Conservation (phyloP, 805 yeast genomes). For the Brettanomyces anomalus region DNA sequence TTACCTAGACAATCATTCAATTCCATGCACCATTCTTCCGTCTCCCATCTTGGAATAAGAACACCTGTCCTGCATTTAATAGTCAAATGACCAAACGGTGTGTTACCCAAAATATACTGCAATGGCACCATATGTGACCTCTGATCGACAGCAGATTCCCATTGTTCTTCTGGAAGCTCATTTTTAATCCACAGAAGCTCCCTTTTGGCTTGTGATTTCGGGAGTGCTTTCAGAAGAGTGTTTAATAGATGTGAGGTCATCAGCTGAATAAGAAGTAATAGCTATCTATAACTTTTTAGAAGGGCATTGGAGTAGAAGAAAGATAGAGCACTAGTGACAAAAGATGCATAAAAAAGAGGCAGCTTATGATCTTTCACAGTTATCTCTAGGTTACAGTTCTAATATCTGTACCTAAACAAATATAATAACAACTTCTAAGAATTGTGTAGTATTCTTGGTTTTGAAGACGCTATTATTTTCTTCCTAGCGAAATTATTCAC, state of each 20-base stretch:
- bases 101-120: constrained; percentile 77
- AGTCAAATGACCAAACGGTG: constrained; percentile 73
- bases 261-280: too few species aligned
- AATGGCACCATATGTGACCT: constrained; percentile 57
- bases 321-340: too few species aligned
- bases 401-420: too few species aligned
- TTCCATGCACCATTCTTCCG: constrained; percentile 77
- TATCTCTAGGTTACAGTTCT: too few species aligned
- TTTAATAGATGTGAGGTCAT: constrained; percentile 3
- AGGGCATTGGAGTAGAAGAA: too few species aligned
- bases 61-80: constrained; percentile 56
- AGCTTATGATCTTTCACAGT: too few species aligned
- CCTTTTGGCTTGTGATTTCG: constrained; percentile 32
- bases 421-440: too few species aligned
- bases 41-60: constrained; percentile 88
- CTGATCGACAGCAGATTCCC: constrained; percentile 42
- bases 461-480: too few species aligned
- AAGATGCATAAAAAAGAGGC: too few species aligned
- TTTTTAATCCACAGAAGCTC: constrained; percentile 58
- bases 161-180: constrained; percentile 41
- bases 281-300: too few species aligned
- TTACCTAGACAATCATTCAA: constrained; percentile 20
- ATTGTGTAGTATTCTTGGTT: too few species aligned
- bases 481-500: too few species aligned
- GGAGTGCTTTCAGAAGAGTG: constrained; percentile 7